Percentiles rank a stretch among this genome's conserved stretches.
Conservation (phyloP, 1,284 basidiomycete genomes). For the Gomphus bonarii region DNA sequence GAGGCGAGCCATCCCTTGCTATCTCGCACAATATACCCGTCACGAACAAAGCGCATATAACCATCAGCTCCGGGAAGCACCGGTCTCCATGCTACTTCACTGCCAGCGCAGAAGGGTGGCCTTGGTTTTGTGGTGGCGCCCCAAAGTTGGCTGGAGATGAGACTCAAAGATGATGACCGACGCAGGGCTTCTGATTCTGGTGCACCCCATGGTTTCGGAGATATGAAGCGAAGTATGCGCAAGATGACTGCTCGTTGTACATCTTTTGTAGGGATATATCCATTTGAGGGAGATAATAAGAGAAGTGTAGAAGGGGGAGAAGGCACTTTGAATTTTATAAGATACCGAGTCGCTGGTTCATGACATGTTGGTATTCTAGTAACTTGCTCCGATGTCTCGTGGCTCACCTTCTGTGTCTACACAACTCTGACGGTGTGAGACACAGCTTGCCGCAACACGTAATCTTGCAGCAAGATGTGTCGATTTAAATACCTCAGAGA, state of each 20-base stretch:
- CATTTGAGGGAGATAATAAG: constrained; percentile 29
- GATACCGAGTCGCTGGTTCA: constrained; percentile 27
- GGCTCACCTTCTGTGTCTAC: constrained; percentile 2
- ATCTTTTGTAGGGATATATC: constrained; percentile 27
- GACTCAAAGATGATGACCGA: constrained; percentile 30
- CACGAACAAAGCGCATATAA: not conserved
- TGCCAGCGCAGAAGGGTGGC: constrained; percentile 36
- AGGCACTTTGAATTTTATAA: constrained; percentile 26
- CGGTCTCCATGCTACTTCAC: constrained; percentile 53
- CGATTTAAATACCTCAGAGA: not conserved
- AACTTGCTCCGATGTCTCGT: not conserved
- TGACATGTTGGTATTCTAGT: constrained; percentile 14
- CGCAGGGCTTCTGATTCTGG: constrained; percentile 46
- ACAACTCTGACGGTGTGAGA: not conserved
- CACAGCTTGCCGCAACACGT: not conserved
- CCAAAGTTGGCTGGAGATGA: constrained; percentile 40
- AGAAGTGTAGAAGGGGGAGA: constrained; percentile 44
- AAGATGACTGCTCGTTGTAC: constrained; percentile 29
- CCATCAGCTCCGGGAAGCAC: constrained; percentile 21
- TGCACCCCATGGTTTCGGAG: constrained; percentile 66
- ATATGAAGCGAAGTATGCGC: constrained; percentile 57
- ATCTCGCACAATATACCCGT: not conserved
- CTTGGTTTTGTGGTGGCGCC: constrained; percentile 1
- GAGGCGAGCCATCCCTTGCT: constrained; percentile 16
- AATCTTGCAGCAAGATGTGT: not conserved